A percentile compares a stretch with the other conserved stretches of the same genome.
Evolutionary conservation across 2,329 filamentous ascomycete genomes (phyloP).

Genomic region (Seiridium cupressi): DNA sequence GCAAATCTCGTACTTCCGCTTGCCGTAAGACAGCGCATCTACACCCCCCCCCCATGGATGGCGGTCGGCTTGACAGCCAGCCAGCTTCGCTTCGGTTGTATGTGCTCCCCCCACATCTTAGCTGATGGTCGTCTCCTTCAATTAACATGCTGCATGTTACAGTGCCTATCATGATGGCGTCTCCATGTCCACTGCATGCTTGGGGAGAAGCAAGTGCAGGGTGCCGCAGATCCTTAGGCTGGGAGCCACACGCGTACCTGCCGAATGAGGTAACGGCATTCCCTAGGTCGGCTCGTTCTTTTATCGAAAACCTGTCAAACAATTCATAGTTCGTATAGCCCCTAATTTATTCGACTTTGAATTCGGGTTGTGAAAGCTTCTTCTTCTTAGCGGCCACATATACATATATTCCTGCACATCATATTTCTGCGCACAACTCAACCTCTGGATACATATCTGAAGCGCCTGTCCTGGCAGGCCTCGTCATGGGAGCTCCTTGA

Average conservation of each 20-base stretch:
- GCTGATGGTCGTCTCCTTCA: not conserved
- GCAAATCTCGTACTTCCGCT: conserved; percentile 9
- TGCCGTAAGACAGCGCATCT: conserved; percentile 10
- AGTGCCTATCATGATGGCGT: not conserved
- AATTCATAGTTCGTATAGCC: not conserved
- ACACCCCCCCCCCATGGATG: not conserved
- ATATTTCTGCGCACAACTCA: no score
- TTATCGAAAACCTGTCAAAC: not conserved
- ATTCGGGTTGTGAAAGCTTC: not conserved
- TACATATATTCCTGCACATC: no score
- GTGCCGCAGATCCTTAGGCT: not conserved
- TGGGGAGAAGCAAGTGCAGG: not conserved
- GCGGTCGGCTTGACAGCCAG: not conserved
- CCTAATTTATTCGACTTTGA: not conserved
- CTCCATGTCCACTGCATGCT: not conserved
- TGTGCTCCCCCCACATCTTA: conserved; percentile 1
- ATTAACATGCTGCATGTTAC: not conserved
- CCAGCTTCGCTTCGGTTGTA: not conserved
- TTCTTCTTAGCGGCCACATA: not conserved
- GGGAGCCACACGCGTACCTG: conserved; percentile 10
- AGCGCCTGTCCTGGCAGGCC: no score
- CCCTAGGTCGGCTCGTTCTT: not conserved
- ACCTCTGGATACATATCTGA: no score
- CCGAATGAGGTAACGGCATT: conserved; percentile 7
- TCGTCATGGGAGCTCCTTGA: no score